phyloP scores from a whole-genome alignment of 2,329 filamentous ascomycete species.

The Karstenula rhodostoma region DNA sequence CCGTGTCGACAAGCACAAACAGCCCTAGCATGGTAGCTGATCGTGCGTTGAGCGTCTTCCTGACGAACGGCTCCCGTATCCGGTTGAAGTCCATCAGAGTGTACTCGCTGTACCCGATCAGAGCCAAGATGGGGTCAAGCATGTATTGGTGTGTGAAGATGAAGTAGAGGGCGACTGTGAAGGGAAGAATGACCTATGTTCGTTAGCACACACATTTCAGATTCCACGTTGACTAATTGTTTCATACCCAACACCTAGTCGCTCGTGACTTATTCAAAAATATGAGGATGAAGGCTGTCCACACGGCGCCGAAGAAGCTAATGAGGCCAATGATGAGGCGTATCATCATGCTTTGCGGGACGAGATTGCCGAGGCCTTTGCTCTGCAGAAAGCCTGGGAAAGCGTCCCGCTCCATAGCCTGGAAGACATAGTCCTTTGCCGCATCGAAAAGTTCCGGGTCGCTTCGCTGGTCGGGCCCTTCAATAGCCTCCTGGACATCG shows the following conservation, averaged over 20 bases:
- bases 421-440: slow-evolving; percentile 98
- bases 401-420: slow-evolving; percentile 99
- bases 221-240: background rate
- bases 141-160: slow-evolving; percentile 87
- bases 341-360: slow-evolving; percentile 87
- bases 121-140: slow-evolving; percentile 87
- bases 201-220: slow-evolving; percentile 29
- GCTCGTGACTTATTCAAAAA: slow-evolving; percentile 80
- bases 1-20: slow-evolving; percentile 78
- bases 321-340: slow-evolving; percentile 85
- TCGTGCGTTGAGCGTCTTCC: slow-evolving; percentile 82
- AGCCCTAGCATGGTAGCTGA: slow-evolving; percentile 81
- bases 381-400: slow-evolving; percentile 95
- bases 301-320: slow-evolving; percentile 89
- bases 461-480: slow-evolving; percentile 82
- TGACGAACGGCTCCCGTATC: slow-evolving; percentile 90
- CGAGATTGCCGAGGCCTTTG: slow-evolving; percentile 94
- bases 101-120: slow-evolving; percentile 93
- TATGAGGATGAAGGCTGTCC: slow-evolving; percentile 92
- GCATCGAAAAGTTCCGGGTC: slow-evolving; percentile 97
- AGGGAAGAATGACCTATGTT: slow-evolving; percentile 79
- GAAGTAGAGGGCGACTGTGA: slow-evolving; percentile 84
- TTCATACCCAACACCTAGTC: slow-evolving; percentile 83
- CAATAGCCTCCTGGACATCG: slow-evolving; percentile 86
- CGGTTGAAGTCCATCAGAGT: slow-evolving; percentile 91